Evolutionary conservation across 495 filamentous ascomycete genomes (phyloP), one percentile per base, ranked within the genome.

Genomic region (Monascus purpureus): DNA sequence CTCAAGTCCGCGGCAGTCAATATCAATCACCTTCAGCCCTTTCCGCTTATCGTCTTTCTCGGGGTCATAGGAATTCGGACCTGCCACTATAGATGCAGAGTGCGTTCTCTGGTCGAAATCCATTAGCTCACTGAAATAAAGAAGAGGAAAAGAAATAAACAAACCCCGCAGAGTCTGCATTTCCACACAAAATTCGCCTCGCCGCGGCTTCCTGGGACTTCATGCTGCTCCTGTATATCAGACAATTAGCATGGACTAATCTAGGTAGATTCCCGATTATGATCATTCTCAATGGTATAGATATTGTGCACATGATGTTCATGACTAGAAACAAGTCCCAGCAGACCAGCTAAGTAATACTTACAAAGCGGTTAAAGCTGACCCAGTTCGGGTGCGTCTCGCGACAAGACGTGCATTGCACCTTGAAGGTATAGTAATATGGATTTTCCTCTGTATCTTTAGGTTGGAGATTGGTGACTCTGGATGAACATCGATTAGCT

Each of bases 121-220:
- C 4, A 37, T 31, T n/a, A 31, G 17, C 9, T 6, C 13, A 26
- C 7, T 12, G 16, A 4, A 11, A 17, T 11, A 14, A 16, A 17
- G 17, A 25, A n/a, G 33, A 19, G 22, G 13, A 18, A 32, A 31
- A 23, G 2, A 13, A n/a, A n/a, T 13, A 38, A 13, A 35, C 64
- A 7, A 43, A 83, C 82, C 64, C 73, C 77, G 71, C 84, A 97
- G 41, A 82, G 78, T 53, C 84, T 93, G 67, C 90, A 97, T 49
- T 74, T 82, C 88, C 88, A 96, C 28, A 97, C 90, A 52, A 97
- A 94, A 57, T 94, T 94, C 6, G 90, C 92, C 56, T 96, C 87
- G 28, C 90, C 90, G 29, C 82, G 72, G 55, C 84, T 92, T 11
- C 84, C 85, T 34, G 82, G 84, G 46, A 92, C 75, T 33, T 93